Percentiles rank a stretch among this genome's conserved stretches.
phyloP scores from a whole-genome alignment of 768 basidiomycete species.

The Pholiota microspora region DNA sequence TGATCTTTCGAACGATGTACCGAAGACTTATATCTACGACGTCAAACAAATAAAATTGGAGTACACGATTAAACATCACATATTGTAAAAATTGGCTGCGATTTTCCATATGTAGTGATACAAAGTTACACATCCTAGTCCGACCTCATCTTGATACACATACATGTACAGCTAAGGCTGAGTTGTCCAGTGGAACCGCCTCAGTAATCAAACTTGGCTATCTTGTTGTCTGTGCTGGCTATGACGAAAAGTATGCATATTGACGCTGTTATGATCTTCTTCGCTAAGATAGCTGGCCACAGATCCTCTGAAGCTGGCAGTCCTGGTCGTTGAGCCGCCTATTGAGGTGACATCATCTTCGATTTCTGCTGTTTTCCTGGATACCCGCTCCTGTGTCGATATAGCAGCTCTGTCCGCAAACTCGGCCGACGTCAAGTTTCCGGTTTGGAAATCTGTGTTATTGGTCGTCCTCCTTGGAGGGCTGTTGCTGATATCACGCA shows the following conservation, averaged over 20 bases:
- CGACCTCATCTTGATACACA: background rate
- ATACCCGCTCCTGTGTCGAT: background rate
- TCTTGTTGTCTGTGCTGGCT: background rate
- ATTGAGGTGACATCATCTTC: constrained; percentile 1
- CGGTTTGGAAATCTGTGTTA: constrained; percentile 11
- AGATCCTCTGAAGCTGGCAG: background rate
- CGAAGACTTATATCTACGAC: no score
- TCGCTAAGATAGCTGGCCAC: background rate
- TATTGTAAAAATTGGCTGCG: background rate
- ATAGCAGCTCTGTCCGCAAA: background rate
- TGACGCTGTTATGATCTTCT: background rate
- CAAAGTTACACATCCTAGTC: background rate
- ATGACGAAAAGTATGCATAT: constrained; percentile 1
- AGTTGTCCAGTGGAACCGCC: no score
- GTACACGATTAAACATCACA: background rate
- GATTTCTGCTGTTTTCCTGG: constrained; percentile 1
- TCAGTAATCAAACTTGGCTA: background rate
- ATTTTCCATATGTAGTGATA: background rate
- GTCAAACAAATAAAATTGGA: no score
- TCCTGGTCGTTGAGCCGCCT: background rate
- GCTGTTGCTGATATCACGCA: constrained; percentile 1
- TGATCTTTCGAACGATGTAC: no score
- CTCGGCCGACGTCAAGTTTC: constrained; percentile 5
- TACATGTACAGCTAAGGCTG: no score
- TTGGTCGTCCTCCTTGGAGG: background rate